A percentile compares a stretch with the other conserved stretches of the same genome.
phyloP scores from a whole-genome alignment of 805 yeast genomes.

The Candida easanensis region DNA sequence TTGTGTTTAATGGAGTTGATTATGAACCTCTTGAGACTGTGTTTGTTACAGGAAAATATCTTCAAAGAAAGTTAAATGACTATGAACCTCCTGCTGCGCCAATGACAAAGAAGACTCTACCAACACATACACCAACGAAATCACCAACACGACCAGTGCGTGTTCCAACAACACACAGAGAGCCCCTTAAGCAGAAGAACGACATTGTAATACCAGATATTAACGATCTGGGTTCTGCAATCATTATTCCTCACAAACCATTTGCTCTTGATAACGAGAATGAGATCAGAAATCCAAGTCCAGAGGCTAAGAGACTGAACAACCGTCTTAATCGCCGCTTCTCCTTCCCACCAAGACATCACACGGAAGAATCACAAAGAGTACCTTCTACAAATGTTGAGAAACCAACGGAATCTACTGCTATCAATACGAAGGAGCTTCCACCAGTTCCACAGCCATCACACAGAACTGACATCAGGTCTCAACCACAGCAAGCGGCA shows the following conservation, averaged over 20 bases:
- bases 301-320: slow-evolving; percentile 23
- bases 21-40: slow-evolving; percentile 29
- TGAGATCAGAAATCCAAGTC: slow-evolving; percentile 27
- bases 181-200: slow-evolving; percentile 2
- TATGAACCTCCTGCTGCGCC: slow-evolving; percentile 2
- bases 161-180: background rate
- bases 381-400: background rate
- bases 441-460: slow-evolving; percentile 11
- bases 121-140: background rate
- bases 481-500: background rate
- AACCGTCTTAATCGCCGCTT: slow-evolving; percentile 25
- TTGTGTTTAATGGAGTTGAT: slow-evolving; percentile 36
- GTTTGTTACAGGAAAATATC: slow-evolving; percentile 11
- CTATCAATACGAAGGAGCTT: slow-evolving; percentile 1
- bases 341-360: slow-evolving; percentile 23
- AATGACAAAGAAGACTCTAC: slow-evolving; percentile 5
- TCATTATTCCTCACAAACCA: background rate
- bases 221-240: background rate
- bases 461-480: slow-evolving; percentile 2
- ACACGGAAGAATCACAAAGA: background rate
- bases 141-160: background rate
- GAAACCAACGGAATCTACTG: background rate
- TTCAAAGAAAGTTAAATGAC: slow-evolving; percentile 5
- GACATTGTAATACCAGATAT: slow-evolving; percentile 9
- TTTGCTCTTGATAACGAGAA: slow-evolving; percentile 22